Conservation (phyloP, 164 flowering plant genomes). For the Platanus orientalis region DNA sequence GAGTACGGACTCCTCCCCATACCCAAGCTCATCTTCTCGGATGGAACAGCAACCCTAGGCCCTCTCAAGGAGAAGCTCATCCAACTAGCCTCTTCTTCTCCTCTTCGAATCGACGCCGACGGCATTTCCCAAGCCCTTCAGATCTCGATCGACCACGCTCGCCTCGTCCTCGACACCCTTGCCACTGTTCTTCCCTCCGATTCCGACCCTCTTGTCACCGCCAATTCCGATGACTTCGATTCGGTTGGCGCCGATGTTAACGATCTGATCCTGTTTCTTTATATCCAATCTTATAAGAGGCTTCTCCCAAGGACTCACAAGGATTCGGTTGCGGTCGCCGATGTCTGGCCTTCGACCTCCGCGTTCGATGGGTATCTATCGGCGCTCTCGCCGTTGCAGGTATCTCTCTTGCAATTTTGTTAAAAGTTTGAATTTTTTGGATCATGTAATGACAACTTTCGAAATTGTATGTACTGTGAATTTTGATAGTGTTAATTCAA, state of each 20-base stretch:
- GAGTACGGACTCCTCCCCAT: slow-evolving; percentile 75
- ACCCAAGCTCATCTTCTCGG: slow-evolving; percentile 63
- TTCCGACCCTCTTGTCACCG: slow-evolving; percentile 34
- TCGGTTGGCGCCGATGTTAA: slow-evolving; percentile 49
- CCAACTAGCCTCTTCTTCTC: background rate
- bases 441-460: no score
- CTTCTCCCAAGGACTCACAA: slow-evolving; percentile 63
- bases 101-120: slow-evolving; percentile 27
- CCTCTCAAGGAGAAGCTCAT: slow-evolving; percentile 38
- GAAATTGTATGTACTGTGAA: no score
- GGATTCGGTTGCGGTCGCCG: slow-evolving; percentile 70
- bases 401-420: slow-evolving; percentile 1
- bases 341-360: slow-evolving; percentile 82
- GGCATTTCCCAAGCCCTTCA: slow-evolving; percentile 41
- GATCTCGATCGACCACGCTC: slow-evolving; percentile 60
- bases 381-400: slow-evolving; percentile 75
- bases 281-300: slow-evolving; percentile 65
- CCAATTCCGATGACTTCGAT: slow-evolving; percentile 29
- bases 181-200: slow-evolving; percentile 49
- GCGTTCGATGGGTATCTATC: slow-evolving; percentile 75
- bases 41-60: slow-evolving; percentile 42
- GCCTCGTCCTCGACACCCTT: slow-evolving; percentile 57
- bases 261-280: slow-evolving; percentile 61
- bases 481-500: no score
- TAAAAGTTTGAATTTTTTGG: no score